These are phyloP conservation scores for Taphrina flavorubra DNA, from an alignment of 1,139 yeast genomes.

Conservation along the genomic window DNA sequence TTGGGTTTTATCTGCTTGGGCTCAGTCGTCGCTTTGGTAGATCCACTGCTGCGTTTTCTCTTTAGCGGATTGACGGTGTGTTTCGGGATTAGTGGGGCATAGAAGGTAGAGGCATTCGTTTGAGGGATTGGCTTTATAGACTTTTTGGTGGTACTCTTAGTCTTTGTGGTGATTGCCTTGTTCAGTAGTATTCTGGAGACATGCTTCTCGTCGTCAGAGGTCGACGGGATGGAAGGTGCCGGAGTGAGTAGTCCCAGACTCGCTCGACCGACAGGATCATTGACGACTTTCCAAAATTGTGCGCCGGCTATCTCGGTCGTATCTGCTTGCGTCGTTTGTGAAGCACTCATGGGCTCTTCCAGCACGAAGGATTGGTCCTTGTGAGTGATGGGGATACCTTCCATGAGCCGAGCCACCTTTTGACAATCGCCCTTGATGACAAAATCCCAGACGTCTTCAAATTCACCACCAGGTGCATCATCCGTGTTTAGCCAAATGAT, in stretches of 20 bases:
- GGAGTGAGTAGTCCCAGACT: conserved; percentile 15
- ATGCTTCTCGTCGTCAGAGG: conserved; percentile 22
- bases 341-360: conserved; percentile 2
- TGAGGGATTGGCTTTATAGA: not conserved
- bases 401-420: conserved; percentile 29
- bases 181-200: not conserved
- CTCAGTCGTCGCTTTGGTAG: not conserved
- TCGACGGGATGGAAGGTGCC: conserved; percentile 15
- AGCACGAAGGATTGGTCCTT: conserved; percentile 23
- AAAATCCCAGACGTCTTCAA: conserved; percentile 40
- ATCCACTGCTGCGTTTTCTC: not conserved
- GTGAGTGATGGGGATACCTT: conserved; percentile 14
- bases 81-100: conserved; percentile 1
- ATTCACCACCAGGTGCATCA: conserved; percentile 52
- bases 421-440: conserved; percentile 43
- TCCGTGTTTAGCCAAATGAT: conserved; percentile 68
- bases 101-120: conserved; percentile 7
- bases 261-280: not conserved
- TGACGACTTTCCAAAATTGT: conserved; percentile 22
- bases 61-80: not conserved
- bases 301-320: not conserved
- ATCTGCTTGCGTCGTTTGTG: conserved; percentile 20
- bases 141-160: not conserved
- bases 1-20: not conserved
- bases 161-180: not conserved